A percentile compares a stretch with the other conserved stretches of the same genome.
Evolutionary conservation across 2,329 filamentous ascomycete genomes (phyloP).

Genomic region (Aspergillus ustus): DNA sequence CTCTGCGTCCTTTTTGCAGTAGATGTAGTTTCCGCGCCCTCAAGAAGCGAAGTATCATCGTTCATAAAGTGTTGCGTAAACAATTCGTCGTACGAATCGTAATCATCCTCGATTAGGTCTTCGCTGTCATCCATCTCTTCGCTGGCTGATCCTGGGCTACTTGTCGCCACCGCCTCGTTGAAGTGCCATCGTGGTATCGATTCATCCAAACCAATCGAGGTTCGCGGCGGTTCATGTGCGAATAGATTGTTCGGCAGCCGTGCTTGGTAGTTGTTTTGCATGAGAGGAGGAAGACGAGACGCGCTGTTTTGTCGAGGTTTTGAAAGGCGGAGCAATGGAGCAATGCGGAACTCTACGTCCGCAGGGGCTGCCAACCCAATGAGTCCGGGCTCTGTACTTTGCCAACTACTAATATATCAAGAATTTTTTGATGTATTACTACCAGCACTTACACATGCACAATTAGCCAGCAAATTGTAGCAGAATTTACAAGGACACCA

Average conservation of each 20-base stretch:
- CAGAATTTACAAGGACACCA: too few relatives aligned
- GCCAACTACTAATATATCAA: too few relatives aligned
- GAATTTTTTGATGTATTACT: too few relatives aligned
- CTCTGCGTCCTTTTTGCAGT: slow-evolving; percentile 18
- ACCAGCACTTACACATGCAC: too few relatives aligned
- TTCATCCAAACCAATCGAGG: slow-evolving; percentile 6
- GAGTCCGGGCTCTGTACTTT: too few relatives aligned
- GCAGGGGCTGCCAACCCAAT: too few relatives aligned
- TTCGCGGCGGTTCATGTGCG: not conserved
- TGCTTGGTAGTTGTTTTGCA: slow-evolving; percentile 1
- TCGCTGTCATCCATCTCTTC: slow-evolving; percentile 26
- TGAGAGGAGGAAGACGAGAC: not conserved
- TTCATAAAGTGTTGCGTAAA: slow-evolving; percentile 39
- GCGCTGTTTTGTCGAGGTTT: not conserved
- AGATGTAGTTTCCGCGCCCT: slow-evolving; percentile 7
- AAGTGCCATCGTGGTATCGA: slow-evolving; percentile 46
- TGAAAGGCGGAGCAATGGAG: not conserved
- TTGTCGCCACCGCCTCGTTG: slow-evolving; percentile 30
- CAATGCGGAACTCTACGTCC: not conserved
- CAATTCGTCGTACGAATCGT: slow-evolving; percentile 44
- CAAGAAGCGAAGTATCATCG: slow-evolving; percentile 19
- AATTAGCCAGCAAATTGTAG: too few relatives aligned
- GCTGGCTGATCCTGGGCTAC: not conserved
- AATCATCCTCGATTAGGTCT: slow-evolving; percentile 47
- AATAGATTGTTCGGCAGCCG: slow-evolving; percentile 29